Evolutionary conservation across 768 basidiomycete species (phyloP).

Genomic region (Termitomyces sp.): DNA sequence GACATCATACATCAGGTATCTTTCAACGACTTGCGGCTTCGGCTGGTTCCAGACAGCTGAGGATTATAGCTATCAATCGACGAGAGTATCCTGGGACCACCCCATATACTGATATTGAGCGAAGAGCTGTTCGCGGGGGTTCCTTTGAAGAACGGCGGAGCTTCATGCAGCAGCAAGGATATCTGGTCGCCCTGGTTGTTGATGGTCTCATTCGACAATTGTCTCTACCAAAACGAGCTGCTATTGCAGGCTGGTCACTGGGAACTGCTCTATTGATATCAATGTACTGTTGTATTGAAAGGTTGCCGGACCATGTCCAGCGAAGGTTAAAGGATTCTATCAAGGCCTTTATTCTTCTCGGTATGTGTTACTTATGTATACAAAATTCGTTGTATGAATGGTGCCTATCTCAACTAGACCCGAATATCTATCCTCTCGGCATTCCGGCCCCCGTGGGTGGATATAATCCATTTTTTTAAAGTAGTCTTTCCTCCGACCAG

Average conservation of each 20-base stretch:
- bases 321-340: constrained; percentile 8
- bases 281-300: constrained; percentile 15
- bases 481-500: background rate
- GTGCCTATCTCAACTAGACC: background rate
- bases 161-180: constrained; percentile 20
- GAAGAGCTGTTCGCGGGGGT: constrained; percentile 10
- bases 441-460: background rate
- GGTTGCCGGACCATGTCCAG: constrained; percentile 10
- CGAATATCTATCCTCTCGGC: background rate
- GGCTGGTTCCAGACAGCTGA: constrained; percentile 14
- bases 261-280: constrained; percentile 19
- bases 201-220: constrained; percentile 19
- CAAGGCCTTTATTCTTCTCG: too few species aligned
- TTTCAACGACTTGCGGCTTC: constrained; percentile 16
- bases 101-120: constrained; percentile 21
- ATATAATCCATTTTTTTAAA: background rate
- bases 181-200: constrained; percentile 21
- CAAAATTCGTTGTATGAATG: too few species aligned
- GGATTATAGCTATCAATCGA: constrained; percentile 24
- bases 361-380: too few species aligned
- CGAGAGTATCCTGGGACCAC: constrained; percentile 27
- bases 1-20: constrained; percentile 10
- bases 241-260: constrained; percentile 24
- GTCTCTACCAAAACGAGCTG: constrained; percentile 11
- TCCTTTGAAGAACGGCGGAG: constrained; percentile 11